Conservation (phyloP, 495 filamentous ascomycete genomes). For the Talaromyces stipitatus region DNA sequence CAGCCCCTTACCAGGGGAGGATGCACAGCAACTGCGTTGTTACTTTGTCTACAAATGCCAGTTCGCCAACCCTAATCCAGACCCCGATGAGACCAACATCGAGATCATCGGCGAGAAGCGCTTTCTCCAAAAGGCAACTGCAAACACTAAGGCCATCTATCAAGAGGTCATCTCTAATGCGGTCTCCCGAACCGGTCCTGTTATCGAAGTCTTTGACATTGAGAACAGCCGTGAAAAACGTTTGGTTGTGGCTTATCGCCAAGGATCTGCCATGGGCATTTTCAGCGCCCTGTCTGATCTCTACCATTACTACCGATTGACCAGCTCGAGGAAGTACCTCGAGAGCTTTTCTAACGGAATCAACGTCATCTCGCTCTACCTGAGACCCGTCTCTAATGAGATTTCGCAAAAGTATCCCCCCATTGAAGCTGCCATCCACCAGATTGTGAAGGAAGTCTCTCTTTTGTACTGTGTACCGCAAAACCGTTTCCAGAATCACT, state of each 20-base stretch:
- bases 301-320: conserved; percentile 97
- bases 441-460: conserved; percentile 97
- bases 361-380: conserved; percentile 90
- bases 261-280: conserved; percentile 83
- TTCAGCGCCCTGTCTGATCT: conserved; percentile 94
- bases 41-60: conserved; percentile 98
- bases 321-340: conserved; percentile 93
- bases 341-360: conserved; percentile 99
- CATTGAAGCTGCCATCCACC: conserved; percentile 92
- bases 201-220: conserved; percentile 97
- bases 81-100: conserved; percentile 74
- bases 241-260: conserved; percentile 87
- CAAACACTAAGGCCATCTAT: conserved; percentile 92
- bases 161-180: conserved; percentile 85
- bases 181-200: conserved; percentile 75
- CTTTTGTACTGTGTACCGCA: conserved; percentile 96
- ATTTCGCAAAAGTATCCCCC: conserved; percentile 54
- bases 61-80: conserved; percentile 68
- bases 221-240: conserved; percentile 84
- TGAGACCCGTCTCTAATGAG: conserved; percentile 57
- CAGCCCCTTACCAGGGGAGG: conserved; percentile 60
- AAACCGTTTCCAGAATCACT: conserved; percentile 86
- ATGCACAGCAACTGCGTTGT: conserved; percentile 78
- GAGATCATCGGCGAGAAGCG: conserved; percentile 88
- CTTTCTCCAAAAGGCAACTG: conserved; percentile 90